These are phyloP conservation scores for Aspergillus fumigatiaffinis DNA, from an alignment of 2,329 filamentous ascomycete species.

Conservation along the genomic window DNA sequence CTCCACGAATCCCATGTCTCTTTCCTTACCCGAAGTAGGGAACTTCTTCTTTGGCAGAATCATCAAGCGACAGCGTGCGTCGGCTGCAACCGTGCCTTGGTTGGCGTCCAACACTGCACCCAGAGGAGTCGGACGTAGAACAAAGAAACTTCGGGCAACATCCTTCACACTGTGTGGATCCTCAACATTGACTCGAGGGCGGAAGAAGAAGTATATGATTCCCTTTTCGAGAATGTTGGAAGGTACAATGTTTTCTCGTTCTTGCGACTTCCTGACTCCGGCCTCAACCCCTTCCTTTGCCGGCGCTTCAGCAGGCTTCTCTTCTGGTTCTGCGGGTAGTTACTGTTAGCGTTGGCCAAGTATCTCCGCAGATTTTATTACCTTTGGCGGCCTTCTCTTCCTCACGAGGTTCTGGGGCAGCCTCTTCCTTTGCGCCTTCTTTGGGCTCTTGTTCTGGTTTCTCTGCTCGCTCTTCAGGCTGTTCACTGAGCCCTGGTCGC, in stretches of 20 bases:
- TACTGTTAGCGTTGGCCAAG: constrained; percentile 7
- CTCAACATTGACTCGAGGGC: constrained; percentile 69
- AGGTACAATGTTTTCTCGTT: constrained; percentile 50
- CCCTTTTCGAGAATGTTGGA: constrained; percentile 78
- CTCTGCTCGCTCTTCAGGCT: neutral
- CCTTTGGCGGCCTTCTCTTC: constrained; percentile 5
- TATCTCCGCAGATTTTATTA: constrained; percentile 11
- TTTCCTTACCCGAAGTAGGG: constrained; percentile 63
- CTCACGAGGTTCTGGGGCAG: constrained; percentile 7
- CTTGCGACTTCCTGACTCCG: constrained; percentile 48
- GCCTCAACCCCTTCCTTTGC: constrained; percentile 22
- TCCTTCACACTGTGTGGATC: constrained; percentile 67
- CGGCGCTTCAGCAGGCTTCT: constrained; percentile 4
- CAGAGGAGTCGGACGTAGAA: constrained; percentile 67
- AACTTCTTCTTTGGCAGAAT: constrained; percentile 81
- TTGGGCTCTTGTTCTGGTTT: constrained; percentile 3
- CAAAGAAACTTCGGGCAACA: constrained; percentile 72
- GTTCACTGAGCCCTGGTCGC: neutral
- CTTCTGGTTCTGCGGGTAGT: constrained; percentile 9
- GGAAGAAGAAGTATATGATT: constrained; percentile 86
- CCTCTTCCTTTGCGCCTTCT: constrained; percentile 3
- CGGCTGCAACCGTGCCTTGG: constrained; percentile 51
- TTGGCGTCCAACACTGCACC: constrained; percentile 61
- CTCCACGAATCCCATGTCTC: constrained; percentile 80
- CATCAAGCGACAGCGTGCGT: constrained; percentile 65